phyloP scores from a whole-genome alignment of 352 stramenopile genomes.

The Phytophthora podocarpi region DNA sequence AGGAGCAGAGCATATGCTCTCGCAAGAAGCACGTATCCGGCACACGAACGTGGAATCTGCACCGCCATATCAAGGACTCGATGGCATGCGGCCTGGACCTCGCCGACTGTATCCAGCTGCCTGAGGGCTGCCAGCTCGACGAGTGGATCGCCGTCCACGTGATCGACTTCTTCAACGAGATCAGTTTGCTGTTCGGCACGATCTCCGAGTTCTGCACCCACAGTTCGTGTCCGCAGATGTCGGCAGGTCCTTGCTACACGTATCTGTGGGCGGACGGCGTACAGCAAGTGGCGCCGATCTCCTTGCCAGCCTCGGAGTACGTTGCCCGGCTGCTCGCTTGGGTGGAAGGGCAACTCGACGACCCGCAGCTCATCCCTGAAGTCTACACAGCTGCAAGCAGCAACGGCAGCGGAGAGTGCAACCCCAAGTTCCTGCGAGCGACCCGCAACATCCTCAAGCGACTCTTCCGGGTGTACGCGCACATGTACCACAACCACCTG shows the following conservation, averaged over 20 bases:
- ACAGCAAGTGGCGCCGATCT: conserved; percentile 50
- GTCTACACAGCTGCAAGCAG: conserved; percentile 18
- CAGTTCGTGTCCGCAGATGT: conserved; percentile 73
- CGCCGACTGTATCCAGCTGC: conserved; percentile 65
- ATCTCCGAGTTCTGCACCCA: conserved; percentile 84
- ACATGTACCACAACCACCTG: conserved; percentile 97
- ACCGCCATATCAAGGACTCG: conserved; percentile 74
- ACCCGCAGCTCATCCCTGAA: conserved; percentile 65
- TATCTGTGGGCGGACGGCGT: conserved; percentile 87
- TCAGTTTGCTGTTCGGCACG: conserved; percentile 91
- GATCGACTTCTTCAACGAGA: conserved; percentile 95
- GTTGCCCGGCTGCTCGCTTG: conserved; percentile 86
- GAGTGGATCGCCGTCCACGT: conserved; percentile 81
- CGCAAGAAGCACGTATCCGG: conserved; percentile 62
- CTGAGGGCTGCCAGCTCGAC: conserved; percentile 59
- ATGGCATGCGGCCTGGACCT: conserved; percentile 63
- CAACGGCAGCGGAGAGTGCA: conserved; percentile 4
- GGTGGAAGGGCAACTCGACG: conserved; percentile 86
- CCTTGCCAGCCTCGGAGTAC: conserved; percentile 82
- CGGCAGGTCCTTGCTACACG: conserved; percentile 81
- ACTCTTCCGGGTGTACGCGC: conserved; percentile 97
- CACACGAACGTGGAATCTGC: conserved; percentile 69
- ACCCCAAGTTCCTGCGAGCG: conserved; percentile 54
- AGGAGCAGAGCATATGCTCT: conserved; percentile 59
- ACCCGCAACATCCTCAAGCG: conserved; percentile 92